Evolutionary conservation across 2,329 filamentous ascomycete species (phyloP).

Genomic region (Parafenestella ontariensis): DNA sequence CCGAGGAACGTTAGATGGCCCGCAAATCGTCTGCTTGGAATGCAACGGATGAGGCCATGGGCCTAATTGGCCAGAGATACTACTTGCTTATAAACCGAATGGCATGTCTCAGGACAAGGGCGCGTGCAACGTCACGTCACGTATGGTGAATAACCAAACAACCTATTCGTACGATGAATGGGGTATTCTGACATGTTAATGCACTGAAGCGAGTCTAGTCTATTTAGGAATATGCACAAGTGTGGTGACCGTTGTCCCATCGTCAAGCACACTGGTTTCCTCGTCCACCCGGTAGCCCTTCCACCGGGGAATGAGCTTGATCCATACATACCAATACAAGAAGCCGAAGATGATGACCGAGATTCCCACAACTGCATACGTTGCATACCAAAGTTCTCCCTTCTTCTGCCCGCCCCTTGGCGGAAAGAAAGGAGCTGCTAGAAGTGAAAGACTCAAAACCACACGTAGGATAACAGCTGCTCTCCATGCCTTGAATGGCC

Average conservation of each 20-base stretch:
- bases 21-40: background rate
- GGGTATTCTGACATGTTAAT: background rate
- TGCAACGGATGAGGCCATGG: background rate
- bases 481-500: conserved; percentile 72
- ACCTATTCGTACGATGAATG: background rate
- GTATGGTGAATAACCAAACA: background rate
- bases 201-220: background rate
- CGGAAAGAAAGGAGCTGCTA: conserved; percentile 69
- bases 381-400: conserved; percentile 57
- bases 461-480: conserved; percentile 65
- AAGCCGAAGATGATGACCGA: conserved; percentile 63
- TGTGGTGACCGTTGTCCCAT: conserved; percentile 72
- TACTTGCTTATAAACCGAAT: background rate
- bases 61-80: background rate
- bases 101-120: background rate
- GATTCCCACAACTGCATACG: conserved; percentile 61
- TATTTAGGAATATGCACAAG: conserved; percentile 50
- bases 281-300: conserved; percentile 70
- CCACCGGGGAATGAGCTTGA: conserved; percentile 65
- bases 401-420: conserved; percentile 47
- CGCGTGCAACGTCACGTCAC: background rate
- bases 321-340: conserved; percentile 74
- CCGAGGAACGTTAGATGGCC: background rate
- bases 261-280: conserved; percentile 63
- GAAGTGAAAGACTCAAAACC: conserved; percentile 60